Evolutionary conservation across 352 stramenopile species (phyloP).

Genomic region (Phytophthora fragariaefolia): DNA sequence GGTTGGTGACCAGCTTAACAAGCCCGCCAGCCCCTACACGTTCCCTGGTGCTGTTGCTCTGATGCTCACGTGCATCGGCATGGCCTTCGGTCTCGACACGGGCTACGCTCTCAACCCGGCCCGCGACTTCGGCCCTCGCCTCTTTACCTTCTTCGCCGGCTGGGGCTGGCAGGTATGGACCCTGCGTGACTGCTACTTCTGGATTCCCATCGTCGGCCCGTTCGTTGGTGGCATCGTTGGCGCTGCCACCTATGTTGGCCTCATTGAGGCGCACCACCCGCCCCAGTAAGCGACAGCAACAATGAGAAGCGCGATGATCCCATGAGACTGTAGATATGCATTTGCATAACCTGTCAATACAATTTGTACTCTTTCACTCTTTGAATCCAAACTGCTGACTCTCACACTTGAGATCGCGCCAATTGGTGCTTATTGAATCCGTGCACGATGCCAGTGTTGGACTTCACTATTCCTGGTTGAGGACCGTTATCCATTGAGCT

Average conservation of each 20-base stretch:
- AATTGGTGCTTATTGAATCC: not conserved
- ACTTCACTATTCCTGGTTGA: not conserved
- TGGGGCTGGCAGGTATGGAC: slow-evolving; percentile 56
- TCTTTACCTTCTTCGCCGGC: slow-evolving; percentile 56
- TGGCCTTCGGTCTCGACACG: slow-evolving; percentile 48
- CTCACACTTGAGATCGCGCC: too few species aligned
- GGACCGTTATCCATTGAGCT: too few species aligned
- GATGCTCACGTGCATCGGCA: slow-evolving; percentile 45
- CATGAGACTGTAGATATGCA: slow-evolving; percentile 6
- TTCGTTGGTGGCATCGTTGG: slow-evolving; percentile 34
- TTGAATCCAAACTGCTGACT: too few species aligned
- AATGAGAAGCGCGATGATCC: not conserved
- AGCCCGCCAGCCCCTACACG: slow-evolving; percentile 46
- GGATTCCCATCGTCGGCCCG: slow-evolving; percentile 41
- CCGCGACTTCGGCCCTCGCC: slow-evolving; percentile 52
- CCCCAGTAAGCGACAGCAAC: slow-evolving; percentile 5
- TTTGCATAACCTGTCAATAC: slow-evolving; percentile 12
- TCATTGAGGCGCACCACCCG: slow-evolving; percentile 34
- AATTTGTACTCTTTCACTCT: slow-evolving; percentile 22
- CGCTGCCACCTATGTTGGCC: slow-evolving; percentile 28
- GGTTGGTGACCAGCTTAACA: slow-evolving; percentile 53
- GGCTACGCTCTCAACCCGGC: slow-evolving; percentile 54
- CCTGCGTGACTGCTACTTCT: slow-evolving; percentile 25
- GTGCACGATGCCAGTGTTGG: not conserved
- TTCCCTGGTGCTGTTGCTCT: slow-evolving; percentile 44